phyloP scores from a whole-genome alignment of 176 grass and related monocot genomes.

The Aegilops speltoides region DNA sequence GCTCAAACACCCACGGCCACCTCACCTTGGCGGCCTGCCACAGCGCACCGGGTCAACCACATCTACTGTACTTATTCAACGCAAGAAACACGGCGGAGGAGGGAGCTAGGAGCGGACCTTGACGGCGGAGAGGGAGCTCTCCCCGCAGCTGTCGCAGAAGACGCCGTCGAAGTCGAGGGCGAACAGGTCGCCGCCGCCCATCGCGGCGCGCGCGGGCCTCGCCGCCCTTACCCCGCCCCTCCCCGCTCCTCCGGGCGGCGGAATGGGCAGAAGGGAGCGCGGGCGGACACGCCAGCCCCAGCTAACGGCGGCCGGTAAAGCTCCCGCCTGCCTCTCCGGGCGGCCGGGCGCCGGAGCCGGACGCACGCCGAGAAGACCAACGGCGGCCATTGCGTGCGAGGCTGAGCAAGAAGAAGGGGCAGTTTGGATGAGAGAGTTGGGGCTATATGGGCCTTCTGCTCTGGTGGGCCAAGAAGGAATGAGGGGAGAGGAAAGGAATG shows the following conservation, averaged over 20 bases:
- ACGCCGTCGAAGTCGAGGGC: conserved; percentile 95
- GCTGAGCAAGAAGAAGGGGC: neutral
- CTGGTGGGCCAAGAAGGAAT: neutral
- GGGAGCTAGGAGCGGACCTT: conserved; percentile 37
- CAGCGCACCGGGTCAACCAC: neutral
- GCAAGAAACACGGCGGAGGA: neutral
- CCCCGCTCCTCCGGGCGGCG: neutral
- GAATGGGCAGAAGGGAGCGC: neutral
- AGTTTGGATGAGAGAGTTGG: neutral
- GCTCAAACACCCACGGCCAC: conserved; percentile 72
- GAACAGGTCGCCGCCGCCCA: conserved; percentile 68
- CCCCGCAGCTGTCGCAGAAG: conserved; percentile 91
- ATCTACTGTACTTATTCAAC: neutral
- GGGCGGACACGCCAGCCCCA: neutral
- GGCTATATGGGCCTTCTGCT: neutral
- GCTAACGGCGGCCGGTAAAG: neutral
- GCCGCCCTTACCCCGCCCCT: neutral
- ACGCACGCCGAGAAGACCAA: neutral
- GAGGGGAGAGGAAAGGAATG: no score
- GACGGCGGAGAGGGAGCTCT: conserved; percentile 91
- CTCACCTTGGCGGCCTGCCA: conserved; percentile 82
- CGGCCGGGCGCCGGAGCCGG: neutral
- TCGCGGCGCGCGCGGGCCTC: conserved; percentile 1
- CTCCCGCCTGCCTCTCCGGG: neutral
- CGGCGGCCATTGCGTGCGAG: neutral